Conservation (phyloP, 202 grass and related monocot genomes). For the Schoenoplectus triqueter region DNA sequence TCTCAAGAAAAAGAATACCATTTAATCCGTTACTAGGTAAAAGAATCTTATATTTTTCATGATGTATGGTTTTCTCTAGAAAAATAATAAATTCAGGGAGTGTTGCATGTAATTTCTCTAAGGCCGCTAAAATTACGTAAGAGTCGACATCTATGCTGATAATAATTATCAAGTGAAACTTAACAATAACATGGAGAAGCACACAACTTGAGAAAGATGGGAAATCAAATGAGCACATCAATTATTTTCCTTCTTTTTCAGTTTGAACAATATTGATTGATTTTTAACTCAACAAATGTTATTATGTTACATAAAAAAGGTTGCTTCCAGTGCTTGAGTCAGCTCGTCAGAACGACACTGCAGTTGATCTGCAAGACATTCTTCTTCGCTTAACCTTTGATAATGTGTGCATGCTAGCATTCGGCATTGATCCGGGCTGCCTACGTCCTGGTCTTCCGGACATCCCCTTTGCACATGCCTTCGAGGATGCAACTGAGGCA, state of each 20-base stretch:
- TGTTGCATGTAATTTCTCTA: background rate
- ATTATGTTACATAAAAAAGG: conserved; percentile 35
- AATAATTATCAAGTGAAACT: background rate
- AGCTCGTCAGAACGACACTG: background rate
- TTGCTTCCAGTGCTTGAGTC: conserved; percentile 75
- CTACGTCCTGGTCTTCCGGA: conserved; percentile 62
- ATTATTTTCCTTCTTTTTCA: background rate
- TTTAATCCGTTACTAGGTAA: background rate
- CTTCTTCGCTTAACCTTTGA: conserved; percentile 92
- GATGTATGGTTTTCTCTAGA: background rate
- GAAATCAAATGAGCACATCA: background rate
- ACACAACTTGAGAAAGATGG: background rate
- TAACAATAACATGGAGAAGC: background rate
- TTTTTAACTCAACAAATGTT: background rate
- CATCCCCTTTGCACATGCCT: conserved; percentile 87
- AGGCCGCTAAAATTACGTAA: background rate
- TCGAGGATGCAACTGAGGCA: conserved; percentile 98
- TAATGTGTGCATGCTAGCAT: conserved; percentile 98
- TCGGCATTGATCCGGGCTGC: conserved; percentile 86
- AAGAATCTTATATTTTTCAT: background rate
- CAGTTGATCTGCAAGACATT: conserved; percentile 85
- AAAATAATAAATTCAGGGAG: background rate
- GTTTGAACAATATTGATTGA: conserved; percentile 7
- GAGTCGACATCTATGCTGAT: background rate
- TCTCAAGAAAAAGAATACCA: no score